Percentiles rank a stretch among this genome's conserved stretches.
Conservation (phyloP, 192 early-diverging fungal species). For the Coemansia sp. region DNA sequence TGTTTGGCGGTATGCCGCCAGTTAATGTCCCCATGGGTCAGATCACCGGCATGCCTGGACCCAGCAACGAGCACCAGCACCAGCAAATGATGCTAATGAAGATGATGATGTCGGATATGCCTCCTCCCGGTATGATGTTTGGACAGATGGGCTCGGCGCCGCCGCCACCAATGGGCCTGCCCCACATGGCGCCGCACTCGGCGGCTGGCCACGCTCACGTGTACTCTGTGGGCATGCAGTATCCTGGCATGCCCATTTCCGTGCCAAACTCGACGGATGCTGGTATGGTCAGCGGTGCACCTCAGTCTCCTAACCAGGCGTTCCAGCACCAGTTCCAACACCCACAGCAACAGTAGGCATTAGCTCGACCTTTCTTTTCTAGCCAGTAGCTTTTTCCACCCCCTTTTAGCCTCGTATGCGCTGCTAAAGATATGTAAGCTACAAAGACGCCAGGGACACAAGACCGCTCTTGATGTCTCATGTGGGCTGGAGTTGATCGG, state of each 20-base stretch:
- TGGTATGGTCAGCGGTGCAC: neutral
- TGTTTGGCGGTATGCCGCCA: constrained; percentile 39
- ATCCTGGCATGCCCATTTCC: constrained; percentile 1
- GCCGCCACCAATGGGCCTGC: constrained; percentile 11
- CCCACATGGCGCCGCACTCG: constrained; percentile 15
- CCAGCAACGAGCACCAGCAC: constrained; percentile 23
- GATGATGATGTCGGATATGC: constrained; percentile 43
- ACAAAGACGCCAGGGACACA: neutral
- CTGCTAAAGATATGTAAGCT: no score
- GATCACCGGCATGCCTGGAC: constrained; percentile 22
- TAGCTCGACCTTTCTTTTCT: neutral
- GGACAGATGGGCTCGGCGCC: constrained; percentile 30
- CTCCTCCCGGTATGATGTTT: constrained; percentile 31
- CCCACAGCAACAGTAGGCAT: neutral
- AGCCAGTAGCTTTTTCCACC: neutral
- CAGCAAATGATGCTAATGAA: constrained; percentile 33
- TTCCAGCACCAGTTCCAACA: constrained; percentile 13
- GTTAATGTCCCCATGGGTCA: constrained; percentile 24
- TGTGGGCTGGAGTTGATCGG: neutral
- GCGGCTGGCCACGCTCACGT: constrained; percentile 11
- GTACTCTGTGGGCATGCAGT: constrained; percentile 23
- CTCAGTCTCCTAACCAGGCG: constrained; percentile 4
- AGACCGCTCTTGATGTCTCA: neutral
- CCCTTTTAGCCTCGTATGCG: no score
- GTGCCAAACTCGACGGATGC: neutral